phyloP scores from a whole-genome alignment of 768 basidiomycete genomes.

The Pleurotus cornucopiae region DNA sequence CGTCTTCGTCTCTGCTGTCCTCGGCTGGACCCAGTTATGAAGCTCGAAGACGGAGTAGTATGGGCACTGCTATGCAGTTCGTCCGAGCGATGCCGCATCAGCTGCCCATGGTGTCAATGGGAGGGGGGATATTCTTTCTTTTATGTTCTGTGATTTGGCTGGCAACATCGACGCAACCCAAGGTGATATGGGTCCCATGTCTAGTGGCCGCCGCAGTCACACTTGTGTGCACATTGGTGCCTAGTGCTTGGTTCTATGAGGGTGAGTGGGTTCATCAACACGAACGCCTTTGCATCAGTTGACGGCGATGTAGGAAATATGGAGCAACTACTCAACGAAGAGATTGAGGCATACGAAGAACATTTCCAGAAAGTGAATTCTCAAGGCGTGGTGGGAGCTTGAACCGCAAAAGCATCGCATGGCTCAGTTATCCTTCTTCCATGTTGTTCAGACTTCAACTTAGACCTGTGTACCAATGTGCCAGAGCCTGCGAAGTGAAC shows the following conservation, averaged over 20 bases:
- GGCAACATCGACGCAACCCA: neutral
- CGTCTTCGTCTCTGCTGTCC: neutral
- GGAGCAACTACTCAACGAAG: neutral
- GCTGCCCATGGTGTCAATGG: constrained; percentile 1
- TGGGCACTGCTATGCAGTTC: neutral
- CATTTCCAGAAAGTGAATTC: too few relatives aligned
- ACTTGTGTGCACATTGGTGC: neutral
- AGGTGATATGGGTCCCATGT: neutral
- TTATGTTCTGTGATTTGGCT: neutral
- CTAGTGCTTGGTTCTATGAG: neutral
- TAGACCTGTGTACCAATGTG: too few relatives aligned
- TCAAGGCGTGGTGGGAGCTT: too few relatives aligned
- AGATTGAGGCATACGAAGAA: constrained; percentile 1
- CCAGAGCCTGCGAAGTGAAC: too few relatives aligned
- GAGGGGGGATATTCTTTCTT: neutral
- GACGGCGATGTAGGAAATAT: neutral
- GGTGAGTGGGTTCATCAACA: neutral
- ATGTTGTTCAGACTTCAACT: too few relatives aligned
- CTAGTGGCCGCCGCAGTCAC: neutral
- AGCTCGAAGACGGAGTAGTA: neutral
- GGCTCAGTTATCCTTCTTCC: too few relatives aligned
- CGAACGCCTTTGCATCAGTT: neutral
- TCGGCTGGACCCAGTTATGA: neutral
- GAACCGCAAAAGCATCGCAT: too few relatives aligned
- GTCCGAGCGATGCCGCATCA: neutral